Base-by-base conservation (phyloP, 2,329 filamentous ascomycete genomes). In the Fusarium sp. region DNA sequence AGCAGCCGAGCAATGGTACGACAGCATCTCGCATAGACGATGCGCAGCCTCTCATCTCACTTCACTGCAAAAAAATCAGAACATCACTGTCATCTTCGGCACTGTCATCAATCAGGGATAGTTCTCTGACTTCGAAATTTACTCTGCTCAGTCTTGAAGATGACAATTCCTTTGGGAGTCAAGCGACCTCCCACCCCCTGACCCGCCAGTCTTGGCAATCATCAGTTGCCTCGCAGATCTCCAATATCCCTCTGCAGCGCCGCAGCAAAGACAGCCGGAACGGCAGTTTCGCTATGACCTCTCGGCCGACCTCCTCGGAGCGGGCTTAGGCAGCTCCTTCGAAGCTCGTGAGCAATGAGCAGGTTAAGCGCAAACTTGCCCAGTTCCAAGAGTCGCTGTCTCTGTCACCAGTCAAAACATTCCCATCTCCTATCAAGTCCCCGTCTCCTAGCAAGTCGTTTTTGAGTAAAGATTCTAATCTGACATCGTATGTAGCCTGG, bases 401-500 rank as follows among this genome's bases (percentile, higher is more conserved):
- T 33, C 27, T 69, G 19, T 69, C 68, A 4, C 70, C 69, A 33
- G 58, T 71, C 67, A 79, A 75, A 63, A 74, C 69, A 51, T 70
- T 70, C 13, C 45, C 54, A 19, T 76, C 79, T 63, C 76, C 79
- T 36, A 68, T 67, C 65, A 78, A 80, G 69, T 73, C 74, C 64
- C 72, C 72, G 54, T 82, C 78, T 70, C 80, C 79, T 57, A 76
- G 65, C 32, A 82, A 84, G 64, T 67, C 73, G 2, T 93, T 83
- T 79, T 80, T 94, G 70, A 88, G 84, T 65, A 90, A 88, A 79
- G 79, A 88, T 81, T 92, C 93, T 87, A 89, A 91, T 82, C 78
- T 84, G 65, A 82, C 79, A 68, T 76, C 73, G 31, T 85, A 80
- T 76, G 63, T 84, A 91, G 90, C 84, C 70, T 94, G 89, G 84